Conservation (phyloP, 140 eudicot species). For the Stevia rebaudiana region DNA sequence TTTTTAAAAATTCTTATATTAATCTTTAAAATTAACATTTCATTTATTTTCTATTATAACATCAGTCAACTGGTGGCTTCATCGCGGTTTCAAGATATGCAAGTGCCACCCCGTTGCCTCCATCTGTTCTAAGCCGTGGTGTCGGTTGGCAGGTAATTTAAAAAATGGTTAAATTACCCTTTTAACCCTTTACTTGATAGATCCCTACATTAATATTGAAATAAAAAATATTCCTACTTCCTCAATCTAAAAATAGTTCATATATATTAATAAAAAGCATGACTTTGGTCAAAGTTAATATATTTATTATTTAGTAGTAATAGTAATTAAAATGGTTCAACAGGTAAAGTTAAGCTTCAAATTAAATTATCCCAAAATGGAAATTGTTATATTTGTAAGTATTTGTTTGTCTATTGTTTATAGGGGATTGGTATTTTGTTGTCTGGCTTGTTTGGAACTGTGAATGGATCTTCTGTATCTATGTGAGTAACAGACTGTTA, state of each 20-base stretch:
- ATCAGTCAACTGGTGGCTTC: conserved; percentile 84
- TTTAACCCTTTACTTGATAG: neutral
- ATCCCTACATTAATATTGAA: neutral
- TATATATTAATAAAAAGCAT: neutral
- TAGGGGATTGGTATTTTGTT: conserved; percentile 84
- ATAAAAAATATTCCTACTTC: too few relatives aligned
- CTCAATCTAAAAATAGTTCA: too few relatives aligned
- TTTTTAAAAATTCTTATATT: neutral
- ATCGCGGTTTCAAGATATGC: conserved; percentile 75
- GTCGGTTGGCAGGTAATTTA: conserved; percentile 91
- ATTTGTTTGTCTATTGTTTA: conserved; percentile 6
- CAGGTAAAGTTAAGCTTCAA: neutral
- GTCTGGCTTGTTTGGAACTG: conserved; percentile 87
- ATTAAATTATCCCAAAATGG: neutral
- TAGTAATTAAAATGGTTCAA: neutral
- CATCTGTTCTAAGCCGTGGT: conserved; percentile 91
- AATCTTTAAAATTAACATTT: neutral
- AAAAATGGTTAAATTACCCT: neutral
- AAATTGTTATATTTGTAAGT: neutral
- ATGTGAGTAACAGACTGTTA: conserved; percentile 40
- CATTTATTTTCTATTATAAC: conserved; percentile 1
- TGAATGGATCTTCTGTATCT: conserved; percentile 70
- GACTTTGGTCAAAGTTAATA: neutral
- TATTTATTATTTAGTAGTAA: neutral
- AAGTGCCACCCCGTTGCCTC: conserved; percentile 86